A percentile compares a stretch with the other conserved stretches of the same genome.
phyloP scores from a whole-genome alignment of 176 grass and related monocot genomes.

The Sorghum bicolor region Sorghum_bicolor_NCBIv3 NC_012870.2:71134501-71135000 shows the following conservation, averaged over 20 bases:
- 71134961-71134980: not conserved
- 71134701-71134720: not conserved
- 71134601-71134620: not conserved
- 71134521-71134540: conserved; percentile 4
- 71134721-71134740: not conserved
- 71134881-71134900: not conserved
- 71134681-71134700: not conserved
- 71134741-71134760: not conserved
- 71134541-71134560: not conserved
- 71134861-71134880: conserved; percentile 18
- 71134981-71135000: conserved; percentile 9
- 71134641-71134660: conserved; percentile 31
- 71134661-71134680: conserved; percentile 20
- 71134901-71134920: not conserved
- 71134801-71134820: not conserved
- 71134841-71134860: not conserved
- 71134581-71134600: not conserved
- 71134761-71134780: not conserved
- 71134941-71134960: not conserved
- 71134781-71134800: not conserved
- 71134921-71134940: not conserved
- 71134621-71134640: conserved; percentile 34
- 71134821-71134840: not conserved
- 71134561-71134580: not conserved
- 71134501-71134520: not conserved